These are phyloP conservation scores for Globisporangium paddicum DNA, from an alignment of 352 stramenopile genomes.

Conservation along the genomic window DNA sequence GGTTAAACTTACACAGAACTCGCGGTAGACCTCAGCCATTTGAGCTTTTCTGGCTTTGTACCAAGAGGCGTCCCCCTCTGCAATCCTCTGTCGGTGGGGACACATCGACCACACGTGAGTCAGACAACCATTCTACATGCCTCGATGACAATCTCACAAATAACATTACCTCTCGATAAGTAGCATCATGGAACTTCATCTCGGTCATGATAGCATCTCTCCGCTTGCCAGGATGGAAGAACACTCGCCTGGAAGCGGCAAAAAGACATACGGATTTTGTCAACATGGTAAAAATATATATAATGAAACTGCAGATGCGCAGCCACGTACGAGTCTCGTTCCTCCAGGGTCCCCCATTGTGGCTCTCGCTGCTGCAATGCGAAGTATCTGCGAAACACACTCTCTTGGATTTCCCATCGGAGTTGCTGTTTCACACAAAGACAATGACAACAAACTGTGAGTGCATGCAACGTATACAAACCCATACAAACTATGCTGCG, in stretches of 20 bases:
- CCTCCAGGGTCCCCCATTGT: conserved; percentile 52
- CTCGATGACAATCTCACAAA: not conserved
- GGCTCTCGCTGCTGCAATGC: conserved; percentile 45
- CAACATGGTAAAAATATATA: not conserved
- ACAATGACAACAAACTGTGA: not conserved
- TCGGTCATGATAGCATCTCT: conserved; percentile 60
- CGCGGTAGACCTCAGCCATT: conserved; percentile 45
- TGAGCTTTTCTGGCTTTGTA: conserved; percentile 38
- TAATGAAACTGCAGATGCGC: not conserved
- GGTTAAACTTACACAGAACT: conserved; percentile 48
- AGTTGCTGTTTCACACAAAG: conserved; percentile 36
- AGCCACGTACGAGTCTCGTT: conserved; percentile 44
- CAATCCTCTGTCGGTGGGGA: conserved; percentile 20
- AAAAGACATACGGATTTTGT: conserved; percentile 3
- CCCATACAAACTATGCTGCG: not conserved
- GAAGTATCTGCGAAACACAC: conserved; percentile 60
- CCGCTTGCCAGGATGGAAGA: conserved; percentile 58
- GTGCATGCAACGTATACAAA: not conserved
- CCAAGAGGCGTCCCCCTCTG: conserved; percentile 39
- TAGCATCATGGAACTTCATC: conserved; percentile 68
- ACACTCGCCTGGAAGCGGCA: conserved; percentile 30
- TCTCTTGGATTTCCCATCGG: conserved; percentile 60
- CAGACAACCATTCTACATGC: not conserved
- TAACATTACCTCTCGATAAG: conserved; percentile 34
- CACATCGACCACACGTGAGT: not conserved